Conservation (phyloP, 495 filamentous ascomycete genomes). For the Cercophora sp. region DNA sequence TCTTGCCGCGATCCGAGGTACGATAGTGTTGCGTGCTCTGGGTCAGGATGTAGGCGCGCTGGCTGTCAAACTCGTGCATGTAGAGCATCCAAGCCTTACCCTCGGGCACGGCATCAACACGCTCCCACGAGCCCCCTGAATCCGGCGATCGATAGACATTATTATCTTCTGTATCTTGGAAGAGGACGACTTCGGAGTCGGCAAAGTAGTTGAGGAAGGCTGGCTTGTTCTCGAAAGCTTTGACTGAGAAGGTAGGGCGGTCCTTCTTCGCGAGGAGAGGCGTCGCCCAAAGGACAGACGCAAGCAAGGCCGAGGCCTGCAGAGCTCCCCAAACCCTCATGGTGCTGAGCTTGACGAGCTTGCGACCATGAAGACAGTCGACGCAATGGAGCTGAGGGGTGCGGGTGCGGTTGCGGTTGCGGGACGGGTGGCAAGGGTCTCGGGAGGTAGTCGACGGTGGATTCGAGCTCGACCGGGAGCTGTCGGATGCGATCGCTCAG, state of each 20-base stretch:
- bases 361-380: constrained; percentile 25
- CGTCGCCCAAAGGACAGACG: constrained; percentile 37
- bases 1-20: constrained; percentile 73
- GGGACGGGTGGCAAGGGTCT: background rate
- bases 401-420: background rate
- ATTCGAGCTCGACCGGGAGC: background rate
- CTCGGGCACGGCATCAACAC: constrained; percentile 58
- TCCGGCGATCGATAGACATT: constrained; percentile 70
- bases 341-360: constrained; percentile 21
- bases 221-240: constrained; percentile 58
- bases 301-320: constrained; percentile 37
- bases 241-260: constrained; percentile 42
- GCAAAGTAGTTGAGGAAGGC: constrained; percentile 75
- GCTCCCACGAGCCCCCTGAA: constrained; percentile 70
- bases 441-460: background rate
- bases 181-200: constrained; percentile 71
- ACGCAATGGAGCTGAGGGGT: background rate
- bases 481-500: background rate
- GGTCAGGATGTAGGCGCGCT: constrained; percentile 75
- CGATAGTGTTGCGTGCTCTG: constrained; percentile 65
- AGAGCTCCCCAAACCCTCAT: constrained; percentile 46
- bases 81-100: constrained; percentile 56
- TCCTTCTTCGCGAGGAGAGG: constrained; percentile 46
- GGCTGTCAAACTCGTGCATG: constrained; percentile 71
- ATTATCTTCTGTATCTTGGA: constrained; percentile 51